A percentile compares a stretch with the other conserved stretches of the same genome.
phyloP scores from a whole-genome alignment of 495 filamentous ascomycete species.

The Physcia stellaris region DNA sequence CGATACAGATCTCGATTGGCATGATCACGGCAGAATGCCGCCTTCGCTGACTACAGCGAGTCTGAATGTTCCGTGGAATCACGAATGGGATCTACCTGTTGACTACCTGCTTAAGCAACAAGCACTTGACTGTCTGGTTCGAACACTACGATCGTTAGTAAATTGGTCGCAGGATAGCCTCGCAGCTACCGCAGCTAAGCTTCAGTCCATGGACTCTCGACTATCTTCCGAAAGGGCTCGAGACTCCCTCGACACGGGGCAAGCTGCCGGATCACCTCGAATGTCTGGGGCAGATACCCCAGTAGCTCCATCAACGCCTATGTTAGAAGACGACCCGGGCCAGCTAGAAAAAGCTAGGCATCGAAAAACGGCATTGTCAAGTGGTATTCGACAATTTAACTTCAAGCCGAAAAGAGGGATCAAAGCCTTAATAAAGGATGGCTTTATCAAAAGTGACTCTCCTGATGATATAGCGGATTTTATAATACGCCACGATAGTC shows the following conservation, averaged over 20 bases:
- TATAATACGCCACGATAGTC: slow-evolving; percentile 53
- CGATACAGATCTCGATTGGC: slow-evolving; percentile 56
- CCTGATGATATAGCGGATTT: slow-evolving; percentile 80
- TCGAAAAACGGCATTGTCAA: slow-evolving; percentile 78
- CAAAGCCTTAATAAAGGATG: slow-evolving; percentile 65
- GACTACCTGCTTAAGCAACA: slow-evolving; percentile 83
- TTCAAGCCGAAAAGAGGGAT: slow-evolving; percentile 95
- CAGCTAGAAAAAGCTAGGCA: slow-evolving; percentile 89
- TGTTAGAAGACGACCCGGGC: slow-evolving; percentile 75
- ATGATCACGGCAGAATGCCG: slow-evolving; percentile 66
- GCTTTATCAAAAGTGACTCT: slow-evolving; percentile 65
- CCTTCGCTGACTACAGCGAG: slow-evolving; percentile 71
- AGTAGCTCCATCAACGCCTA: slow-evolving; percentile 55
- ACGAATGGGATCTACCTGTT: slow-evolving; percentile 57
- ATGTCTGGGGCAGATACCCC: slow-evolving; percentile 42
- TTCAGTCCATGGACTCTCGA: slow-evolving; percentile 39
- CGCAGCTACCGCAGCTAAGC: slow-evolving; percentile 38
- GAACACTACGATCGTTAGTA: slow-evolving; percentile 76
- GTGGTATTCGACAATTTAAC: slow-evolving; percentile 87
- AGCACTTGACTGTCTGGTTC: slow-evolving; percentile 75
- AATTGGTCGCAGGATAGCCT: slow-evolving; percentile 80
- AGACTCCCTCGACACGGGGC: slow-evolving; percentile 62
- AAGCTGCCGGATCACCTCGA: slow-evolving; percentile 33
- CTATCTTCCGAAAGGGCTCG: slow-evolving; percentile 63
- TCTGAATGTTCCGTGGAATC: slow-evolving; percentile 36